Base-by-base conservation (phyloP, 1,284 basidiomycete genomes). In the Trichosporon coremiiforme region DNA sequence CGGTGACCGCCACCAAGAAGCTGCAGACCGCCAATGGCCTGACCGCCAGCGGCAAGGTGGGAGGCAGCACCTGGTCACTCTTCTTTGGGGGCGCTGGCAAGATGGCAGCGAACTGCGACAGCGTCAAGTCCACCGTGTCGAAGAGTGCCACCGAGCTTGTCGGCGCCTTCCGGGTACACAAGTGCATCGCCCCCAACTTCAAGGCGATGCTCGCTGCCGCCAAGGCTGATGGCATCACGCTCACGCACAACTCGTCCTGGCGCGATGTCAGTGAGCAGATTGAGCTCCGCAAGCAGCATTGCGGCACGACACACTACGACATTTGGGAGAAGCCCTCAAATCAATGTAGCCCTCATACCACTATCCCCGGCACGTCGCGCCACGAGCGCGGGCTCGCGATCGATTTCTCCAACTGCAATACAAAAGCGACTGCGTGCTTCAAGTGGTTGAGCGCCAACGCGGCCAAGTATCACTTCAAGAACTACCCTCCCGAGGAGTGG, bases 101-200 rank as follows among this genome's bases (percentile, higher is more conserved):
- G 45, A 20, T 47, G 50, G 50, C 57, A 8, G 57, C 57, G 13
- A n/a, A 60, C 31, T 60, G 57, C 57, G 57, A 55, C 65, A 3
- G 7, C 20, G 50, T 66, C 65, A 66, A 45, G 38, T 0, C 22
- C n/a, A 77, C 83, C 20, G 85, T 81, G 29, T 55, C 77, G 25
- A 67, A 78, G 66, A 47, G 64, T 47, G 76, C 78, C 69, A 92
- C 95, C 53, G 79, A 89, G 33, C 88, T 89, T 2, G 88, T 88
- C 13, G 50, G 31, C 9, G 29, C 25, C 45, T 66, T 69, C 22
- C 68, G 68, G 20, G 68, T 69, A 3, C 29, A 69, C 68, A 66
- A 50, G 57, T 69, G 68, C 25, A 13, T 62, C 33, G 65, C 55
- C 6, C 13, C 41, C 31, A 13, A 8, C 7, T 2, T 69, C 33